These are phyloP conservation scores for Exophiala spinifera DNA, from an alignment of 2,329 filamentous ascomycete genomes.

Conservation along the genomic window DNA sequence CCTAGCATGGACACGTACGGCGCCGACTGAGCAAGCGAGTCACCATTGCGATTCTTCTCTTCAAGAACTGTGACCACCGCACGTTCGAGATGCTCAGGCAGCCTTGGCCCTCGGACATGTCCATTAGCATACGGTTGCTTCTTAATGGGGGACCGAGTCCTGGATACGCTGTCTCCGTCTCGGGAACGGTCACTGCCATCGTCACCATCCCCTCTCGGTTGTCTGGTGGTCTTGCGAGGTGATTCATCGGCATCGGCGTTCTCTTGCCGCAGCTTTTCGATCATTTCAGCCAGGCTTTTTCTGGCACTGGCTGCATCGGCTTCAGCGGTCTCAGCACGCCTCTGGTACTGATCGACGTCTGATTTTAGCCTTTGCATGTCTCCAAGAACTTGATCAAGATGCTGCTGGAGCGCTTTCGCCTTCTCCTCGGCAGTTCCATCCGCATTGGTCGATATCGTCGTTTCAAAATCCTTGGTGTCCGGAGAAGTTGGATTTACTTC, in stretches of 20 bases:
- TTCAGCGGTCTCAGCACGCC: conserved; percentile 77
- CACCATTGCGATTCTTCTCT: conserved; percentile 39
- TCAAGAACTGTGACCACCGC: conserved; percentile 40
- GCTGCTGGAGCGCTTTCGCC: conserved; percentile 59
- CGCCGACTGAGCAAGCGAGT: conserved; percentile 54
- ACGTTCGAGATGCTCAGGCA: conserved; percentile 35
- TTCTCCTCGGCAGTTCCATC: conserved; percentile 41
- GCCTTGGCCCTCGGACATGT: conserved; percentile 51
- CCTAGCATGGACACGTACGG: conserved; percentile 81
- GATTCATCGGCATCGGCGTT: conserved; percentile 27
- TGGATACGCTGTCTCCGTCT: not conserved
- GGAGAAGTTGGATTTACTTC: conserved; percentile 23
- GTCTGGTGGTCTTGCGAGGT: not conserved
- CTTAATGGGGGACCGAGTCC: conserved; percentile 10
- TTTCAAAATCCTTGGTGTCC: conserved; percentile 15
- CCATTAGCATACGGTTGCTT: conserved; percentile 33
- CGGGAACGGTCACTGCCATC: not conserved
- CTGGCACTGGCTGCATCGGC: conserved; percentile 68
- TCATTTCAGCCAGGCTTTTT: conserved; percentile 81
- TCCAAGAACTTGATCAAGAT: conserved; percentile 70
- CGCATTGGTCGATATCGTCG: conserved; percentile 25
- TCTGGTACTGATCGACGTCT: conserved; percentile 74
- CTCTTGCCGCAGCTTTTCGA: conserved; percentile 72
- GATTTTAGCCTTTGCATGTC: conserved; percentile 80
- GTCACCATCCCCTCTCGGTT: not conserved